phyloP scores from a whole-genome alignment of 495 filamentous ascomycete species.

The Penicillium malachiteum region DNA sequence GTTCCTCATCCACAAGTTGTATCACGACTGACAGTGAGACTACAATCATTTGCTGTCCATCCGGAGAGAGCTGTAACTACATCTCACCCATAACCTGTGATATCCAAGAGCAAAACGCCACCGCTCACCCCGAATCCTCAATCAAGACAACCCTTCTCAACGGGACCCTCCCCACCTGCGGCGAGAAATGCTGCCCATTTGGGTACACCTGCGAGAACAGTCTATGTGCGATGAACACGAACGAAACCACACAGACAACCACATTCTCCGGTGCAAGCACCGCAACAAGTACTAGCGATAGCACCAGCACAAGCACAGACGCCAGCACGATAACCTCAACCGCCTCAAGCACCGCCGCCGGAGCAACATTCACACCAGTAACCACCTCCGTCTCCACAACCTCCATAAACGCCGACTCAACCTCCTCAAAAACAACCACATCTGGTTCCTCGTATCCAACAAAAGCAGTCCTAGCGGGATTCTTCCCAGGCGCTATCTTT shows the following conservation, averaged over 20 bases:
- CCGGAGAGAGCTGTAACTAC: slow-evolving; percentile 56
- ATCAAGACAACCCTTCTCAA: slow-evolving; percentile 69
- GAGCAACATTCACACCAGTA: slow-evolving; percentile 18
- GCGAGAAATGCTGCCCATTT: slow-evolving; percentile 67
- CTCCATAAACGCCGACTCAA: slow-evolving; percentile 13
- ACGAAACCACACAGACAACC: slow-evolving; percentile 24
- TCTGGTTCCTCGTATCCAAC: slow-evolving; percentile 47
- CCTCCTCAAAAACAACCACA: slow-evolving; percentile 10
- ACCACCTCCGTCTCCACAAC: slow-evolving; percentile 22
- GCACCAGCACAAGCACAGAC: neutral
- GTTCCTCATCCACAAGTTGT: slow-evolving; percentile 61
- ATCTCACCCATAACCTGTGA: slow-evolving; percentile 75
- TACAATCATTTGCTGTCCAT: slow-evolving; percentile 77
- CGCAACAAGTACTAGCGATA: neutral
- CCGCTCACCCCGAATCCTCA: slow-evolving; percentile 54
- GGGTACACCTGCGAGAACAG: slow-evolving; percentile 67
- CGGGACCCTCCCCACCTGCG: slow-evolving; percentile 56
- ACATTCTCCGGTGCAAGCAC: neutral
- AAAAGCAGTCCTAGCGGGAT: slow-evolving; percentile 56
- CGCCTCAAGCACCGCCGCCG: slow-evolving; percentile 22
- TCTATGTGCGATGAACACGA: slow-evolving; percentile 42
- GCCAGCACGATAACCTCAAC: slow-evolving; percentile 15
- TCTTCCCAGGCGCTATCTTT: slow-evolving; percentile 61
- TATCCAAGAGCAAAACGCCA: slow-evolving; percentile 62
- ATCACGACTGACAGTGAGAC: slow-evolving; percentile 61